Base-by-base conservation (phyloP, 1,284 basidiomycete genomes). In the Ganoderma multipileum region DNA sequence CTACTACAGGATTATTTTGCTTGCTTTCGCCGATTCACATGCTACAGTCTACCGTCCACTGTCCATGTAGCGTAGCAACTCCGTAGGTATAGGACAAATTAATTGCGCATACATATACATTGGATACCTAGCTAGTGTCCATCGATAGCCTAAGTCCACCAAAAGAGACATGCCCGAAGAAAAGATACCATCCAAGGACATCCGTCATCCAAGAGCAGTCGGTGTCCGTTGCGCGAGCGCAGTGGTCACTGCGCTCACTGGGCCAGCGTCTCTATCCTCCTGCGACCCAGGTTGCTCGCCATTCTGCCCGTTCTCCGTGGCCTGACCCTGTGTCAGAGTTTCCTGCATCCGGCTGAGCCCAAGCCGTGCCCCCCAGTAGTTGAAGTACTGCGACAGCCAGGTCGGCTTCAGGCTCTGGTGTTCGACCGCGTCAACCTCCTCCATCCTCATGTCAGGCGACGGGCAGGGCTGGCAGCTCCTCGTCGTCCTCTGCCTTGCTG, bases 381-480 rank as follows among this genome's bases (percentile, higher is more conserved):
- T 92, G 78, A 93, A 91, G 78, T 93, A 86, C 71, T 84, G 81
- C 71, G 93, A 80, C 67, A 93, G 76, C 92, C 92, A 93, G 82
- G 91, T 88, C 42, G 91, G 90, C 70, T 88, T 88, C 78, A 91
- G 87, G 28, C 79, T 82, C 68, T 86, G 85, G 74, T 89, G 84
- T 75, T 86, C 83, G 59, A 88, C 85, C 18, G 85, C 85, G 71
- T 89, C 88, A 54, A 83, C 85, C 58, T 81, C 81, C 33, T 86
- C 86, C 50, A 81, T 79, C 9, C 76, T 79, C 16, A 77, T 74
- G 55, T 76, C 79, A 63, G 79, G 78, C 81, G 39, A 65, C 81
- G 42, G 66, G 67, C 28, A 68, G 61, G 3, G 50, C 66, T n/a
- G 85, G 86, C 7, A 87, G 78, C 62, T 75, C 80, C 52, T 79